phyloP scores from a whole-genome alignment of 2,329 filamentous ascomycete genomes.

The Colletotrichum simmondsii region DNA sequence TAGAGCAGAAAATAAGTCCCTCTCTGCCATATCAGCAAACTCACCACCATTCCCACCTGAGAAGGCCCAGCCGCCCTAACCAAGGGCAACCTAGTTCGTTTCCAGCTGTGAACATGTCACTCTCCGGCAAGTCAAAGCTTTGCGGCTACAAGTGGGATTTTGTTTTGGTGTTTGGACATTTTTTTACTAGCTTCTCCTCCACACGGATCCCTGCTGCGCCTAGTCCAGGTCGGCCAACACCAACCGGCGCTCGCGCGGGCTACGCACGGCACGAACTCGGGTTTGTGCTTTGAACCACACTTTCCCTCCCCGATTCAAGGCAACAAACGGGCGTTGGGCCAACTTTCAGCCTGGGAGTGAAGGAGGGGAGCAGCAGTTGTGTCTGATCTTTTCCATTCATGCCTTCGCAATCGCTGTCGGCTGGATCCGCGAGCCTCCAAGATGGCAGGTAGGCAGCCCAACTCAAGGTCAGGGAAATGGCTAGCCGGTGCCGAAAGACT shows the following conservation, averaged over 20 bases:
- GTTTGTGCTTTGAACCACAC: constrained; percentile 9
- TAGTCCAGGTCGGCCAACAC: neutral
- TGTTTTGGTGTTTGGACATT: constrained; percentile 7
- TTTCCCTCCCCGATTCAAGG: constrained; percentile 1
- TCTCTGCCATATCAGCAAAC: neutral
- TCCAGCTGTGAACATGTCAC: neutral
- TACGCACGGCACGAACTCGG: constrained; percentile 11
- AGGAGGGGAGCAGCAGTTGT: neutral
- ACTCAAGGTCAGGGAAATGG: neutral
- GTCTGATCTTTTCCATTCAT: constrained; percentile 1
- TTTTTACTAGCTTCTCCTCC: neutral
- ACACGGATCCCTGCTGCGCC: constrained; percentile 14
- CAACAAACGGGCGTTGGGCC: neutral
- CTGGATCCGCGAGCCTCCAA: constrained; percentile 11
- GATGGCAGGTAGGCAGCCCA: neutral
- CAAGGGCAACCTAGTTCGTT: neutral
- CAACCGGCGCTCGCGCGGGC: constrained; percentile 12
- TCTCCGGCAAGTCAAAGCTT: neutral
- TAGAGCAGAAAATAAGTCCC: neutral
- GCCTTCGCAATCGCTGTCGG: constrained; percentile 3
- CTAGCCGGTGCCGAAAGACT: neutral
- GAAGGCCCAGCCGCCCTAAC: neutral
- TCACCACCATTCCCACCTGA: neutral
- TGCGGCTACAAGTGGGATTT: neutral
- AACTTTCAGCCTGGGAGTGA: neutral